phyloP scores from a whole-genome alignment of 495 filamentous ascomycete species.

The Penicillium argentinense region DNA sequence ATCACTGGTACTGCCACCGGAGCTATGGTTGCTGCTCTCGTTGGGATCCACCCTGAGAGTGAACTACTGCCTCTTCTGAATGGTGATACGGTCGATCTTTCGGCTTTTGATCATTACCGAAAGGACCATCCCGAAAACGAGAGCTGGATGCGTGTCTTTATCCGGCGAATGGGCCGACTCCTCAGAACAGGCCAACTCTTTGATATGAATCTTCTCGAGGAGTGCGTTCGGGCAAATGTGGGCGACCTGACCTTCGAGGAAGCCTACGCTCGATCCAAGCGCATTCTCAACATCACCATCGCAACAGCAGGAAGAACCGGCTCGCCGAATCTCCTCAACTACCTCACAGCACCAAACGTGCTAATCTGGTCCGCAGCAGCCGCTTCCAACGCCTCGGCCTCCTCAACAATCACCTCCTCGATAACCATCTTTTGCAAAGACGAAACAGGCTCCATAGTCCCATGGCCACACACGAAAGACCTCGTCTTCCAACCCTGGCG shows the following conservation, averaged over 20 bases:
- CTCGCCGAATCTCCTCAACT: slow-evolving; percentile 84
- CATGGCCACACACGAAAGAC: slow-evolving; percentile 71
- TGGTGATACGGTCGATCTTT: slow-evolving; percentile 79
- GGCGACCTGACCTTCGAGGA: slow-evolving; percentile 94
- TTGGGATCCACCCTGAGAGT: slow-evolving; percentile 85
- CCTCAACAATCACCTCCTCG: slow-evolving; percentile 59
- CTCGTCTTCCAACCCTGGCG: slow-evolving; percentile 69
- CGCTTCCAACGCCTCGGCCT: slow-evolving; percentile 81
- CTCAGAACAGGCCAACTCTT: slow-evolving; percentile 76
- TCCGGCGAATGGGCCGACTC: slow-evolving; percentile 64
- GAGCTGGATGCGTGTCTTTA: slow-evolving; percentile 55
- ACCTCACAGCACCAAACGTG: slow-evolving; percentile 92
- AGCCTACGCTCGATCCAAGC: slow-evolving; percentile 80
- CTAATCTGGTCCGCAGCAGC: slow-evolving; percentile 93
- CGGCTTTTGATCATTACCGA: slow-evolving; percentile 61
- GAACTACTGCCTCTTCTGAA: slow-evolving; percentile 75
- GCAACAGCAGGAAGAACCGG: slow-evolving; percentile 70
- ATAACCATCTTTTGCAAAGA: slow-evolving; percentile 82
- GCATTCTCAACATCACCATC: slow-evolving; percentile 91
- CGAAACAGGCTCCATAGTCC: slow-evolving; percentile 70
- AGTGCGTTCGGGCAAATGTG: slow-evolving; percentile 81
- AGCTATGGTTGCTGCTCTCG: slow-evolving; percentile 85
- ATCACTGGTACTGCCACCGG: slow-evolving; percentile 91
- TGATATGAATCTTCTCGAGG: slow-evolving; percentile 77
- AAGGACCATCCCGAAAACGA: slow-evolving; percentile 19